phyloP scores from a whole-genome alignment of 192 early-diverging fungal genomes.

The Polychytrium aggregatum region DNA sequence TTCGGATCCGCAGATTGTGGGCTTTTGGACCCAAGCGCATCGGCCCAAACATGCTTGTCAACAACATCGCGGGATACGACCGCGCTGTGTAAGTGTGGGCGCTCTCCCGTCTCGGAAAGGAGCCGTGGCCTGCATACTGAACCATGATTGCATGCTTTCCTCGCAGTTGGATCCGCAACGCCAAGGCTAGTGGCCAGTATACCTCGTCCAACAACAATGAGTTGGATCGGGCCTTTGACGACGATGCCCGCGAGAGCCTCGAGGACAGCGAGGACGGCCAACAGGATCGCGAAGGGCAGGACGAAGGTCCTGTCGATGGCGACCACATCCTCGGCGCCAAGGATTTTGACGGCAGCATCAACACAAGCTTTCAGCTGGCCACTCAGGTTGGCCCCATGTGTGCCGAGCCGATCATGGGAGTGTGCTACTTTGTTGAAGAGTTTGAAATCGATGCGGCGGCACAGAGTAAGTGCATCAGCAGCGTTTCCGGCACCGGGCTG shows the following conservation, averaged over 20 bases:
- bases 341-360: conserved; percentile 58
- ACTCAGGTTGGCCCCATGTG: conserved; percentile 84
- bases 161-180: too few species aligned
- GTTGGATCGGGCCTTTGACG: neutral
- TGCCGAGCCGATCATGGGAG: conserved; percentile 83
- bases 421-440: conserved; percentile 63
- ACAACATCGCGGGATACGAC: conserved; percentile 41
- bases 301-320: too few species aligned
- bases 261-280: neutral
- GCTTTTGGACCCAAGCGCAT: conserved; percentile 72
- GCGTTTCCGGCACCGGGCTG: too few species aligned
- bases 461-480: too few species aligned
- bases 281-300: neutral
- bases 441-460: conserved; percentile 26
- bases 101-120: too few species aligned
- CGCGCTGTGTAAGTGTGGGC: conserved; percentile 14
- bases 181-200: too few species aligned
- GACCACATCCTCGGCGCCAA: neutral
- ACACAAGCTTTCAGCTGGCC: conserved; percentile 88
- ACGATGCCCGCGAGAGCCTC: conserved; percentile 3
- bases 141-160: too few species aligned
- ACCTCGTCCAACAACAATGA: neutral
- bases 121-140: too few species aligned
- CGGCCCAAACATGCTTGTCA: conserved; percentile 71
- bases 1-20: conserved; percentile 61